Percentiles rank a stretch among this genome's conserved stretches.
Evolutionary conservation across 169 alveolate species (phyloP).

Genomic region (Plasmodium billcollinsi): DNA sequence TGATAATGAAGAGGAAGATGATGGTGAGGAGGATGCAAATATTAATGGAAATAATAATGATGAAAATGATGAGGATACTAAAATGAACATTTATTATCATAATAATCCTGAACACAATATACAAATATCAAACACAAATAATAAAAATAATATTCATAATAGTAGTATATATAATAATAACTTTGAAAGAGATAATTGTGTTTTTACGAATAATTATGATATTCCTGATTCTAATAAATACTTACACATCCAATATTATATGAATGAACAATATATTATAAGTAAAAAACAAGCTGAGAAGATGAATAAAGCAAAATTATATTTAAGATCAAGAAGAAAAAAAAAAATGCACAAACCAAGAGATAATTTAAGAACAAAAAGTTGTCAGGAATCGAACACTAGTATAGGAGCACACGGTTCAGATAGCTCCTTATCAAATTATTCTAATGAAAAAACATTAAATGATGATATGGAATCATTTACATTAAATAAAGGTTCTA

Average conservation of each 20-base stretch:
- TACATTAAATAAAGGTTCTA: constrained; percentile 9
- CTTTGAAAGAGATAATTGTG: background rate
- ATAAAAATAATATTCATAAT: background rate
- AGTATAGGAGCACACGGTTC: constrained; percentile 15
- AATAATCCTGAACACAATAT: background rate
- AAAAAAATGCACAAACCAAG: constrained; percentile 22
- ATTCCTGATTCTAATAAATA: constrained; percentile 43
- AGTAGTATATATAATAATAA: background rate
- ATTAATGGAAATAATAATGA: background rate
- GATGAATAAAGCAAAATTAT: constrained; percentile 60
- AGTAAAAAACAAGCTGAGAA: constrained; percentile 69
- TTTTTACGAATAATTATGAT: background rate
- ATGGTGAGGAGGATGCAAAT: background rate
- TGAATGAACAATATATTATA: constrained; percentile 69
- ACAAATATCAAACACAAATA: background rate
- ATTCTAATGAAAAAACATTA: constrained; percentile 8
- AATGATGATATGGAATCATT: background rate
- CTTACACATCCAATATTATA: constrained; percentile 46
- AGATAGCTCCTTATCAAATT: constrained; percentile 10
- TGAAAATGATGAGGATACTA: background rate
- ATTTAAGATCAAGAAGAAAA: constrained; percentile 31
- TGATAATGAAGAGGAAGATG: background rate
- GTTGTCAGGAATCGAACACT: background rate
- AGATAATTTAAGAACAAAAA: background rate
- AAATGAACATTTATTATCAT: background rate